These are phyloP conservation scores for Solanum hybrid DNA, from an alignment of 305 asterid genomes.

Conservation along the genomic window DNA sequence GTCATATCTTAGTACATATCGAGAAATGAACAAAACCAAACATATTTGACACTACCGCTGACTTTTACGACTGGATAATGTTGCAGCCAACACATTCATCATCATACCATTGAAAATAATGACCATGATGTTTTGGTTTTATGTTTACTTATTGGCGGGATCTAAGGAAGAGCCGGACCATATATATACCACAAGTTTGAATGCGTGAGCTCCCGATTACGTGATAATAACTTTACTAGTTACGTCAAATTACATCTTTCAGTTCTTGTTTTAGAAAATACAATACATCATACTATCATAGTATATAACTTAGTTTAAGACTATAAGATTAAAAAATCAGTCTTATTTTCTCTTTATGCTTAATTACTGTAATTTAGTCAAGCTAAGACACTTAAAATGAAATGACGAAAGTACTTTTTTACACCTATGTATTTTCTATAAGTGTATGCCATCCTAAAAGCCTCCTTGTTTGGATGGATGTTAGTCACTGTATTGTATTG, in stretches of 20 bases:
- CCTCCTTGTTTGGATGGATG: neutral
- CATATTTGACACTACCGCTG: constrained; percentile 6
- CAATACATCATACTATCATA: neutral
- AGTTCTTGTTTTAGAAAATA: neutral
- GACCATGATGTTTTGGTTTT: neutral
- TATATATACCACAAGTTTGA: neutral
- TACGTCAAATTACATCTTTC: accelerated
- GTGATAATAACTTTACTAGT: too few relatives aligned
- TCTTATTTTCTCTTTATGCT: neutral
- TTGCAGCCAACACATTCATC: neutral
- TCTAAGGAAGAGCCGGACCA: neutral
- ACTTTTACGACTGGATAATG: neutral
- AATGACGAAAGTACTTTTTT: neutral
- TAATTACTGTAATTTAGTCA: neutral
- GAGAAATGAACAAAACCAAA: neutral
- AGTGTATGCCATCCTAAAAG: neutral
- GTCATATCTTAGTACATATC: neutral
- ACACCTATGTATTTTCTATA: neutral
- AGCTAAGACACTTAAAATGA: neutral
- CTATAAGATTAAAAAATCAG: neutral
- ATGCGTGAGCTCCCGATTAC: accelerated
- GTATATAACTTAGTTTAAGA: neutral
- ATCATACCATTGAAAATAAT: neutral
- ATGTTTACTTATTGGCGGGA: neutral
- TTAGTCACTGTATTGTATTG: neutral